Conservation (phyloP, 208 protist genomes). For the Crithidia acanthocephali region DNA sequence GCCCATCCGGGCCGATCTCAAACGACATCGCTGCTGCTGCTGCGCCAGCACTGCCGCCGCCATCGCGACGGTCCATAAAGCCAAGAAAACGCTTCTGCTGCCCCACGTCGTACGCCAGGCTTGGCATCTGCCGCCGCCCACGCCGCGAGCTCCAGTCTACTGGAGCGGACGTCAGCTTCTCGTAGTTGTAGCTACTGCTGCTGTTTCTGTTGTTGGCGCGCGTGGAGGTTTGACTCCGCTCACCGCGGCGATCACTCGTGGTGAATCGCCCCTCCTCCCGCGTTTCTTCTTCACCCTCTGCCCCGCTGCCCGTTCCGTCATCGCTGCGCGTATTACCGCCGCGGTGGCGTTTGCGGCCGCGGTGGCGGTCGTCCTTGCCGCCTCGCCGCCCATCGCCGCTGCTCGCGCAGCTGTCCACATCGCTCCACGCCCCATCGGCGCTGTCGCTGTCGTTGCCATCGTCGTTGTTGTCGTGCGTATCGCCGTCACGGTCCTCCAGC, state of each 20-base stretch:
- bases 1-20: constrained; percentile 27
- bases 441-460: background rate
- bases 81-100: constrained; percentile 31
- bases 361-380: background rate
- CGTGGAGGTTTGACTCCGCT: background rate
- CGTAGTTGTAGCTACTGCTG: background rate
- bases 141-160: constrained; percentile 34
- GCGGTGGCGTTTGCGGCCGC: constrained; percentile 16
- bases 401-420: background rate
- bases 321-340: background rate
- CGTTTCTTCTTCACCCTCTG: background rate
- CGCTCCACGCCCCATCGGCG: background rate
- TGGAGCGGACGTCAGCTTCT: background rate
- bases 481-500: background rate
- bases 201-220: background rate
- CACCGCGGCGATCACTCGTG: background rate
- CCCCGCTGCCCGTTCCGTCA: constrained; percentile 3
- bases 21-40: constrained; percentile 20
- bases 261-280: background rate
- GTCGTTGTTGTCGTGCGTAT: constrained; percentile 3
- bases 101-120: constrained; percentile 26
- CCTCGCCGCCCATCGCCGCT: background rate
- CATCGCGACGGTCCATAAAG: constrained; percentile 26
- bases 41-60: background rate
- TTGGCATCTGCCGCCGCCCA: constrained; percentile 24